phyloP scores from a whole-genome alignment of 192 early-diverging fungal species.

The Backusella tuberculispora region DNA sequence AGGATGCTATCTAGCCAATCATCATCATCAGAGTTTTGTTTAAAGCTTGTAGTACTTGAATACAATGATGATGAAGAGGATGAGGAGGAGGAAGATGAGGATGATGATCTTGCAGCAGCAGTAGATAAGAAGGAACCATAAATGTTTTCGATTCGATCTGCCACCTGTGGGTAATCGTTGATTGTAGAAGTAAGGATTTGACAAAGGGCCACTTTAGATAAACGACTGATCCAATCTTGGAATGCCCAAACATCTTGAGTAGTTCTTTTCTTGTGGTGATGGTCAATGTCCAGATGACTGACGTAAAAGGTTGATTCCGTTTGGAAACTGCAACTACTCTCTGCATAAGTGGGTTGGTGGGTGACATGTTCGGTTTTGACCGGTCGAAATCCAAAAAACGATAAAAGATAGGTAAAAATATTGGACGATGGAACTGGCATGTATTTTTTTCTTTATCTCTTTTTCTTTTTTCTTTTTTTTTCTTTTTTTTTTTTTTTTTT shows the following conservation, averaged over 20 bases:
- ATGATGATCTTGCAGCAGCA: background rate
- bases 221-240: slow-evolving; percentile 15
- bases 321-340: slow-evolving; percentile 5
- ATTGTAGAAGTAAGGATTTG: slow-evolving; percentile 24
- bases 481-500: background rate
- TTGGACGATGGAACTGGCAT: slow-evolving; percentile 10
- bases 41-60: too few relatives aligned
- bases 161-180: slow-evolving; percentile 16
- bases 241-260: background rate
- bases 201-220: slow-evolving; percentile 24
- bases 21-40: background rate
- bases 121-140: background rate
- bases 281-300: background rate
- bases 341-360: background rate
- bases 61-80: too few relatives aligned
- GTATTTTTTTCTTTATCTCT: slow-evolving; percentile 17
- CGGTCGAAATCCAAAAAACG: slow-evolving; percentile 20
- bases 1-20: background rate
- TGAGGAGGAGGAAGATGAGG: background rate
- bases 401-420: slow-evolving; percentile 21
- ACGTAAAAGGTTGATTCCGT: background rate
- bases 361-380: slow-evolving; percentile 1
- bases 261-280: background rate
- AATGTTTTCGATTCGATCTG: background rate
- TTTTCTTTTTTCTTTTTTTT: background rate